Evolutionary conservation across 2,329 filamentous ascomycete species (phyloP).

Genomic region (Tolypocladium tundrense): DNA sequence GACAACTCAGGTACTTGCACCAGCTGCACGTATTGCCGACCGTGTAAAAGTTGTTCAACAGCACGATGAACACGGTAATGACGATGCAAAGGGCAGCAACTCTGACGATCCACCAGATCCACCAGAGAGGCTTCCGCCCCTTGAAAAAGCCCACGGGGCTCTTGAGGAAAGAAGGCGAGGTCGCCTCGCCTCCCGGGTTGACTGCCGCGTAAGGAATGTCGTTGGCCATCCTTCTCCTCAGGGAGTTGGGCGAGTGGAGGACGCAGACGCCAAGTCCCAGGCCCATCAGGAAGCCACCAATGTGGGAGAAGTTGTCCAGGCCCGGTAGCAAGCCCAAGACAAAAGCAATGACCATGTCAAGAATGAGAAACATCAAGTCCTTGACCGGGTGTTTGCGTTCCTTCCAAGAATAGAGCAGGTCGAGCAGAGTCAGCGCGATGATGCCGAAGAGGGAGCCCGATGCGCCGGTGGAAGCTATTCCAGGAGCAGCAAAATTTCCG

Average conservation of each 20-base stretch:
- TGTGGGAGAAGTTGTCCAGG: constrained; percentile 94
- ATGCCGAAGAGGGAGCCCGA: constrained; percentile 89
- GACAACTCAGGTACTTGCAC: constrained; percentile 92
- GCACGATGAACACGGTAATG: constrained; percentile 72
- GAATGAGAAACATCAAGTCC: constrained; percentile 76
- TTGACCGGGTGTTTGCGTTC: constrained; percentile 66
- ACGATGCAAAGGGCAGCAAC: constrained; percentile 69
- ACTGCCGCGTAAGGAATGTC: constrained; percentile 65
- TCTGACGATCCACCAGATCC: constrained; percentile 90
- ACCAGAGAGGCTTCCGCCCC: constrained; percentile 87
- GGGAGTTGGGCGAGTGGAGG: constrained; percentile 73
- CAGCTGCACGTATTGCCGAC: constrained; percentile 68
- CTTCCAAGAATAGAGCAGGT: constrained; percentile 87
- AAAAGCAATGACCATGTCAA: constrained; percentile 84
- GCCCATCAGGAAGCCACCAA: constrained; percentile 91
- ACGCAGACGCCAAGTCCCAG: constrained; percentile 78
- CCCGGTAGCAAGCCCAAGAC: constrained; percentile 85
- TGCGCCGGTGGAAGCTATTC: constrained; percentile 75
- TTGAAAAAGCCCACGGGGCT: constrained; percentile 75
- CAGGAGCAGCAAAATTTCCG: constrained; percentile 80
- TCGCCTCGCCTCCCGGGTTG: constrained; percentile 35
- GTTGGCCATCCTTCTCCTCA: constrained; percentile 64
- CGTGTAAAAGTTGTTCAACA: constrained; percentile 86
- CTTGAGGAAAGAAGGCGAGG: constrained; percentile 45
- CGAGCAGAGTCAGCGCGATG: constrained; percentile 76